A percentile compares a stretch with the other conserved stretches of the same genome.
These are phyloP conservation scores for Zizania latifolia DNA, from an alignment of 176 grass and related monocot species.

Conservation along the genomic window DNA sequence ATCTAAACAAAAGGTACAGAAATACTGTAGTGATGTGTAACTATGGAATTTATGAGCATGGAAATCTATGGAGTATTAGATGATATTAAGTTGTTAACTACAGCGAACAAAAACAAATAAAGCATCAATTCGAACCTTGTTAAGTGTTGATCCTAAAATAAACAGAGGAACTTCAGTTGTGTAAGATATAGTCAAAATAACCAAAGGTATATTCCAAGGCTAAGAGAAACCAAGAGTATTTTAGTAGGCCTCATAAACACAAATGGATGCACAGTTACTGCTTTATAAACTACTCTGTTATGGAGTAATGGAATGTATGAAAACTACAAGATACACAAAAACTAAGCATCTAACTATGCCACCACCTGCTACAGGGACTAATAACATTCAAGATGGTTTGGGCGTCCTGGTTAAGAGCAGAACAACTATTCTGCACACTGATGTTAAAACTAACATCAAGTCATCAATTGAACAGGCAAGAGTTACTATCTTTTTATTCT, in stretches of 20 bases:
- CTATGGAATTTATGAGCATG: not conserved
- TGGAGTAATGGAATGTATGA: no score
- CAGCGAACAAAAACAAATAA: slow-evolving; percentile 5
- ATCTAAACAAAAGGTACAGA: not conserved
- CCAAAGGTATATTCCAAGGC: not conserved
- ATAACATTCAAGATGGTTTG: no score
- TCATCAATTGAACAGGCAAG: not conserved
- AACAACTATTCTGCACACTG: no score
- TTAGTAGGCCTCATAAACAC: not conserved
- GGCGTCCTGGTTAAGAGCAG: no score
- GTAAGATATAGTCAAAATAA: not conserved
- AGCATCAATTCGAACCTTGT: not conserved
- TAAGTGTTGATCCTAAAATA: not conserved
- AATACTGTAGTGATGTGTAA: not conserved
- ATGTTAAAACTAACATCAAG: not conserved
- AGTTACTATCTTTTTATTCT: not conserved
- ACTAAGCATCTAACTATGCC: no score
- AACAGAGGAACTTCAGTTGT: not conserved
- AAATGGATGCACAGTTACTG: not conserved
- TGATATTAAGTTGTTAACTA: not conserved
- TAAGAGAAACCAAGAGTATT: not conserved
- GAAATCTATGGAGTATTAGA: slow-evolving; percentile 14
- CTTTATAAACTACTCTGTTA: not conserved
- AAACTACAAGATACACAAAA: no score
- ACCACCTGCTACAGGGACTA: no score